Base-by-base conservation (phyloP, 2,329 filamentous ascomycete species). In the Camptophora hylomeconis region DNA sequence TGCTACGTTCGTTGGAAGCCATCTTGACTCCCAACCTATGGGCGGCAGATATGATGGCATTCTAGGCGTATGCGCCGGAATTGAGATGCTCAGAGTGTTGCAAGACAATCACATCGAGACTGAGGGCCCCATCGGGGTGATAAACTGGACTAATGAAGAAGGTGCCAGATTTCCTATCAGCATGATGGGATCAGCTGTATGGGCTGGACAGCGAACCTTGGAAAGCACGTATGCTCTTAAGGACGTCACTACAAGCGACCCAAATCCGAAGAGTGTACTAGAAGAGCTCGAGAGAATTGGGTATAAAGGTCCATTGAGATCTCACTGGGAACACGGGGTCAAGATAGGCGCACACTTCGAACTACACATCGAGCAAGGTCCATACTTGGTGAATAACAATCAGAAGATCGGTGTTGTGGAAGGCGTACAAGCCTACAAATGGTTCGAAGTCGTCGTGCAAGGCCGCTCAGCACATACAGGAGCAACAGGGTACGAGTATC, bases 61-160 rank as follows among this genome's bases (percentile, higher is more conserved):
- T 15, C 53, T 89, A 0, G 81, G 81, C 4, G 67, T 89, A 3
- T 61, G 70, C 12, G 72, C 80, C 1, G 81, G 74, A 1, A 59
- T 89, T 1, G 81, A 87, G 53, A 74, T 79, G 52, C 55, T 89
- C 10, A 68, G 65, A 33, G 65, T 72, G 0, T 57, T 89, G 22
- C 63, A 74, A 3, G 80, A 86, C 10, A 67, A 75, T 35, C 58
- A 67, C 15, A 60, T 78, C 2, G 66, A 79, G 46, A 86, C 80
- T 0, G 67, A 77, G 23, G 78, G 71, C 20, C 74, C 75, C 0
- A 65, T 86, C 0, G 80, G 79, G 1, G 69, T 84, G 1, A 70
- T 86, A 3, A 82, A 84, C 45, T 82, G 76, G 77, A 84, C 76
- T 2, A 81, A 81, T 46, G 81, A 89, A 55, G 82, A 89, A 56